phyloP scores from a whole-genome alignment of 2,329 filamentous ascomycete species.

The Lachnum nothofagi region DNA sequence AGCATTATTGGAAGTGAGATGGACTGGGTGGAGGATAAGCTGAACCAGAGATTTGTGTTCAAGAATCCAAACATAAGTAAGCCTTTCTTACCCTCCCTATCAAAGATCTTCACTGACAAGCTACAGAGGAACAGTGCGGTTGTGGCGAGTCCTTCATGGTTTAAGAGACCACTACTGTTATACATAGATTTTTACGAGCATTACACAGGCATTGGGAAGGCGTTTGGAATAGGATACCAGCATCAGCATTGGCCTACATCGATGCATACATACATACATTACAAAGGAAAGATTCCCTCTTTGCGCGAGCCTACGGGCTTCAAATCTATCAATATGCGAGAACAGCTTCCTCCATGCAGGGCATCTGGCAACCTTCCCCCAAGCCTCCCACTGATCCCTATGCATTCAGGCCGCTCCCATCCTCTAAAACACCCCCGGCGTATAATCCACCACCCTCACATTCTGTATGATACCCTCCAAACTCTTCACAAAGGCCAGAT shows the following conservation, averaged over 20 bases:
- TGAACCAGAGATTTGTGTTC: slow-evolving; percentile 89
- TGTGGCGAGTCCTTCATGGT: slow-evolving; percentile 97
- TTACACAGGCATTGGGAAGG: slow-evolving; percentile 30
- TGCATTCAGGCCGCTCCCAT: not conserved
- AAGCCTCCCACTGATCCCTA: not conserved
- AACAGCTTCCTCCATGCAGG: too few species aligned
- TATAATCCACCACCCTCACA: slow-evolving; percentile 57
- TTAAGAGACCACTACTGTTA: slow-evolving; percentile 29
- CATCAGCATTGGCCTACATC: slow-evolving; percentile 16
- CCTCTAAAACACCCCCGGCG: slow-evolving; percentile 43
- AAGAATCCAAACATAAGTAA: slow-evolving; percentile 97
- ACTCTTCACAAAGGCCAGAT: slow-evolving; percentile 54
- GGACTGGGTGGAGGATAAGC: slow-evolving; percentile 96
- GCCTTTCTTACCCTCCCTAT: slow-evolving; percentile 36
- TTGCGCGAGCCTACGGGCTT: not conserved
- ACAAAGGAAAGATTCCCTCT: slow-evolving; percentile 9
- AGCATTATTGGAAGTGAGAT: slow-evolving; percentile 98
- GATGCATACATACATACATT: slow-evolving; percentile 11
- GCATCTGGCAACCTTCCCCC: too few species aligned
- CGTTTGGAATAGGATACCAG: slow-evolving; percentile 28
- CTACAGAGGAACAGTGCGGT: slow-evolving; percentile 83
- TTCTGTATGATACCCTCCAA: slow-evolving; percentile 46
- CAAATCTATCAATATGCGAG: not conserved
- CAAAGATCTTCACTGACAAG: slow-evolving; percentile 29
- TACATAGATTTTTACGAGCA: slow-evolving; percentile 13